Evolutionary conservation across 495 filamentous ascomycete species (phyloP), one percentile per base, ranked within the genome.

Genomic region (Hypoxylon perforatum): DNA sequence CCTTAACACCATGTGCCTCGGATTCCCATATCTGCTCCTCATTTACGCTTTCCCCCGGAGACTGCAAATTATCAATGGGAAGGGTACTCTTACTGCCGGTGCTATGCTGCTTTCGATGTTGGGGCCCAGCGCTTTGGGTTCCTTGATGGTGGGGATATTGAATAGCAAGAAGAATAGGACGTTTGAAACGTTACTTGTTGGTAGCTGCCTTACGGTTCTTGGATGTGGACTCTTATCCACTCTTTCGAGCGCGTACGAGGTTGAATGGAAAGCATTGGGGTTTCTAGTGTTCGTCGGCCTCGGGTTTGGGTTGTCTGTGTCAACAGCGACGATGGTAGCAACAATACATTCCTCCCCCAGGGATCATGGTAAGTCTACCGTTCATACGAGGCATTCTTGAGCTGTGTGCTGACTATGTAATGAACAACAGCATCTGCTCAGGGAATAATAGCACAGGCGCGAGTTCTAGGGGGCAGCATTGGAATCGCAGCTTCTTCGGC

Each of bases 101-200:
- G 62, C 90, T 14, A 76, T 86, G 62, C 76, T 93, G 52, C 77
- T 90, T 8, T 85, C 86, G 5, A 82, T 87, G 75, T 67, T 87
- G 12, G 83, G 66, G 36, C 79, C 61, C 25, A 78, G 65, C 36
- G 84, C 85, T 1, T 33, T 84, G 15, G 84, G 84, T 0, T 84
- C 81, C 8, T 66, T 70, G 10, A 15, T 85, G 4, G 76, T 75
- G 10, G 84, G 81, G 2, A 65, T 51, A 0, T 8, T 79, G 51
- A 80, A 77, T 44, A 63, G 67, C n/a, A 70, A 71, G 36, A 65
- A 69, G 46, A 65, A 76, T 39, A 49, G 66, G 48, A 68, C 74
- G n/a, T 73, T 70, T 22, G 78, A 77, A 65, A 78, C 77, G 28
- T 46, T 83, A 18, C 18, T 74, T n/a, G 50, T 44, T 12, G 77